These are phyloP conservation scores for Phtheirospermum japonicum DNA, from an alignment of 257 asterid genomes.

Conservation along the genomic window DNA sequence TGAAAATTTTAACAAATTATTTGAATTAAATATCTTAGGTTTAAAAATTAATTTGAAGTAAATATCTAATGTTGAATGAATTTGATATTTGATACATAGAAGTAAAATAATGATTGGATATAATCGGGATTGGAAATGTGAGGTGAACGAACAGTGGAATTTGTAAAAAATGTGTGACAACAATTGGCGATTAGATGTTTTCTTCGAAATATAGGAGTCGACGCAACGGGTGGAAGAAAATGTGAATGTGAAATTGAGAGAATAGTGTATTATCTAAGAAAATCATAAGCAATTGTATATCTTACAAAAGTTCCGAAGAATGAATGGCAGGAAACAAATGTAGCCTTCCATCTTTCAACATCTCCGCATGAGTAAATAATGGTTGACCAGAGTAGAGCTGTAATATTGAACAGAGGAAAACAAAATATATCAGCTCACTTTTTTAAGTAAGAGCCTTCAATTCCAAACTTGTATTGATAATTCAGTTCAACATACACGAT, in stretches of 20 bases:
- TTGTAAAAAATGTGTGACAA: too few relatives aligned
- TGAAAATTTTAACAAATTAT: too few relatives aligned
- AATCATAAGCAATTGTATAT: conserved; percentile 21
- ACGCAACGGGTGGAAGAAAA: neutral
- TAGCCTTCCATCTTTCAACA: conserved; percentile 64
- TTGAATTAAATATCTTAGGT: too few relatives aligned
- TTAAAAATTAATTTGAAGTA: too few relatives aligned
- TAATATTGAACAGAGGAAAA: conserved; percentile 17
- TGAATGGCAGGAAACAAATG: conserved; percentile 64
- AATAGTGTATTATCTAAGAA: neutral
- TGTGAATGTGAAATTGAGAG: neutral
- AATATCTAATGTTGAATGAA: too few relatives aligned
- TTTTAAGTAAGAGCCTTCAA: conserved; percentile 20
- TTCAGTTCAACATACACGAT: conserved; percentile 49
- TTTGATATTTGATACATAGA: too few relatives aligned
- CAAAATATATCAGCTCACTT: conserved; percentile 15
- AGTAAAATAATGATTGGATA: too few relatives aligned
- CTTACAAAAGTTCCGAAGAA: conserved; percentile 72
- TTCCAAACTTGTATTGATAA: conserved; percentile 2
- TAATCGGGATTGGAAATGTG: too few relatives aligned
- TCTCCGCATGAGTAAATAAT: conserved; percentile 60
- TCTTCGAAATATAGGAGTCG: too few relatives aligned
- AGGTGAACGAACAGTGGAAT: too few relatives aligned
- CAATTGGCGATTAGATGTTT: too few relatives aligned
- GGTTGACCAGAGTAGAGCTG: conserved; percentile 76